Evolutionary conservation across 1,139 yeast genomes (phyloP).

Genomic region (Pichia sp.): DNA sequence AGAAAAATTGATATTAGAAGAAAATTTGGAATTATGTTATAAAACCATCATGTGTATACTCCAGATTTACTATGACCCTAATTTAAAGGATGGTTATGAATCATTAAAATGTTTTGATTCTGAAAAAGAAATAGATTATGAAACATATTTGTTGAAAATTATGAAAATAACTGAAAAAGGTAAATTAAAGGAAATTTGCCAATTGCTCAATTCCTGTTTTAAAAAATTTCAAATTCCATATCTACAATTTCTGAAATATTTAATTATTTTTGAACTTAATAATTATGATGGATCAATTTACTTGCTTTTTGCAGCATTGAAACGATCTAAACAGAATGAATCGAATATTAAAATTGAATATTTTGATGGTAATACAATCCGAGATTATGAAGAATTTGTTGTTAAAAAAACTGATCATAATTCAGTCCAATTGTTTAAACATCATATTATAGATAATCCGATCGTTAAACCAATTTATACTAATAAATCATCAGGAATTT

Average conservation of each 20-base stretch:
- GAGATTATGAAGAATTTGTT: constrained; percentile 22
- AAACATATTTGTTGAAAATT: background rate
- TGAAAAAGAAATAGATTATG: constrained; percentile 7
- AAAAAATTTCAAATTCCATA: constrained; percentile 16
- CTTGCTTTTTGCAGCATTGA: constrained; percentile 20
- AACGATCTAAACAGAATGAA: constrained; percentile 1
- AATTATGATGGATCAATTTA: constrained; percentile 25
- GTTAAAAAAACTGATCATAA: constrained; percentile 17
- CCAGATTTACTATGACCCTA: constrained; percentile 19
- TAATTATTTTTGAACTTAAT: constrained; percentile 21
- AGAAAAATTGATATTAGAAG: constrained; percentile 9
- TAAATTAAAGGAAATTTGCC: constrained; percentile 12
- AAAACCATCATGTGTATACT: constrained; percentile 19
- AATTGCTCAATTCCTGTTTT: constrained; percentile 19
- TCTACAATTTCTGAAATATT: constrained; percentile 18
- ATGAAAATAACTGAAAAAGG: background rate
- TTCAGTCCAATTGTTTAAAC: constrained; percentile 18
- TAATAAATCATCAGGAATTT: constrained; percentile 13
- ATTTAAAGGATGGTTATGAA: constrained; percentile 14
- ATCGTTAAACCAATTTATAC: constrained; percentile 22
- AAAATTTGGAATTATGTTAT: constrained; percentile 16
- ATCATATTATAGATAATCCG: constrained; percentile 12
- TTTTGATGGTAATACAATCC: constrained; percentile 9
- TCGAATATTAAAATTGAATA: constrained; percentile 13
- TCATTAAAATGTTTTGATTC: constrained; percentile 13